A percentile compares a stretch with the other conserved stretches of the same genome.
Conservation (phyloP, 2,329 filamentous ascomycete species). For the Colletotrichum sp. region DNA sequence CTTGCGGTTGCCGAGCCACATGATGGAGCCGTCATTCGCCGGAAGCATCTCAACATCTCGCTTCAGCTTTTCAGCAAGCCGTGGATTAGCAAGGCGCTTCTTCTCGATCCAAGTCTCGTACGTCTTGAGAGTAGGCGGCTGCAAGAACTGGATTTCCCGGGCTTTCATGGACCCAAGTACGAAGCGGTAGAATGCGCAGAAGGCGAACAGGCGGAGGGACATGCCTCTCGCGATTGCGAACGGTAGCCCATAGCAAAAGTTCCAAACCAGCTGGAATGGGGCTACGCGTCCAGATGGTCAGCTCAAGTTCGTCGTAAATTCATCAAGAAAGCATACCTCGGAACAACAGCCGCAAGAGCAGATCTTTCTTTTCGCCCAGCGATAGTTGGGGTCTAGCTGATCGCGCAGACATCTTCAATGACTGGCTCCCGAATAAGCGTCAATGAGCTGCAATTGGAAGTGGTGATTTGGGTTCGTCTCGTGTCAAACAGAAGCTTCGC, state of each 20-base stretch:
- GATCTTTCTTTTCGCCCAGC: slow-evolving; percentile 17
- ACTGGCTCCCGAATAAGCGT: neutral
- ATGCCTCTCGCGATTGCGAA: slow-evolving; percentile 24
- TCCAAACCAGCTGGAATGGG: slow-evolving; percentile 14
- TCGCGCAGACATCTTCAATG: neutral
- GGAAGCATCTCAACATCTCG: slow-evolving; percentile 6
- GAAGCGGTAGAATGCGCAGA: slow-evolving; percentile 24
- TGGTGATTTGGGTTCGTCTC: neutral
- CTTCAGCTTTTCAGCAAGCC: neutral
- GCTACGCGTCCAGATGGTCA: neutral
- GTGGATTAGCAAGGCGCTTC: slow-evolving; percentile 16
- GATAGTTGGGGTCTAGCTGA: slow-evolving; percentile 24
- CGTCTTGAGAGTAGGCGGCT: slow-evolving; percentile 19
- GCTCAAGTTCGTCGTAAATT: neutral
- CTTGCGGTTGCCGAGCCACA: slow-evolving; percentile 33
- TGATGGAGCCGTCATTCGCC: slow-evolving; percentile 18
- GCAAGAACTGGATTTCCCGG: slow-evolving; percentile 26
- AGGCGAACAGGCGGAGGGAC: slow-evolving; percentile 15
- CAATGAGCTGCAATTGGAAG: neutral
- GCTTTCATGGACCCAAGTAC: slow-evolving; percentile 3
- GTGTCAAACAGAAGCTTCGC: neutral
- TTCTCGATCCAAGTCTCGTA: slow-evolving; percentile 27
- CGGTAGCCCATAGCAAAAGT: slow-evolving; percentile 1
- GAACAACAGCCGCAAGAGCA: slow-evolving; percentile 17
- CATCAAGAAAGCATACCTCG: slow-evolving; percentile 6